phyloP scores from a whole-genome alignment of 495 filamentous ascomycete genomes.

The Lasiosphaeria ovina region DNA sequence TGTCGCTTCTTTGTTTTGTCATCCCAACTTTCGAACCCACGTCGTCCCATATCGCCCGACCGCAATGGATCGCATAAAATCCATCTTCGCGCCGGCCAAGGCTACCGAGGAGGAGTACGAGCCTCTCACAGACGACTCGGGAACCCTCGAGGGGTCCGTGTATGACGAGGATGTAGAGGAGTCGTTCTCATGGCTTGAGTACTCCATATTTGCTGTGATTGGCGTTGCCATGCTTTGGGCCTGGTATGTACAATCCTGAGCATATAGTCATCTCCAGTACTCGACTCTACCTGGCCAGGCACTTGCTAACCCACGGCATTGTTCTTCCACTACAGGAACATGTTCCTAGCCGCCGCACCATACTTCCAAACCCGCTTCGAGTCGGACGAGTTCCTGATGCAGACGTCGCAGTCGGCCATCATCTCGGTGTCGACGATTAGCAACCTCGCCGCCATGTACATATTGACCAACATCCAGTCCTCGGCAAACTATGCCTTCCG shows the following conservation, averaged over 20 bases:
- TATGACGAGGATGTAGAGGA: conserved; percentile 35
- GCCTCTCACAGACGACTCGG: conserved; percentile 45
- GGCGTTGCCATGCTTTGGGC: conserved; percentile 96
- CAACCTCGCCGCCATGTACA: conserved; percentile 68
- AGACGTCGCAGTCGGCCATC: conserved; percentile 84
- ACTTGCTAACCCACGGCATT: background rate
- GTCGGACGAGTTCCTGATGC: conserved; percentile 63
- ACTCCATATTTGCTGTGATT: conserved; percentile 79
- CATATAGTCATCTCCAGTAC: background rate
- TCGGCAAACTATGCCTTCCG: conserved; percentile 81
- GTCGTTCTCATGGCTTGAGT: conserved; percentile 76
- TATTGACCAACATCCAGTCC: conserved; percentile 75
- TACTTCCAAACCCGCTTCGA: conserved; percentile 88
- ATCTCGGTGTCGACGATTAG: conserved; percentile 80
- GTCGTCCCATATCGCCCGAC: background rate
- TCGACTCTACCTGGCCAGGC: no score
- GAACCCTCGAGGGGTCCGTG: conserved; percentile 28
- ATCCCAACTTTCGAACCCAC: background rate
- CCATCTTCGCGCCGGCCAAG: conserved; percentile 28
- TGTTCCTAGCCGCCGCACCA: conserved; percentile 93
- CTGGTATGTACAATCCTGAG: conserved; percentile 59
- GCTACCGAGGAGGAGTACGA: conserved; percentile 54
- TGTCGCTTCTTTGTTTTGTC: background rate
- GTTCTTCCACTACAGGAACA: conserved; percentile 64
- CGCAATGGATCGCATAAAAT: conserved; percentile 32